Conservation (phyloP, 805 yeast genomes). For the Saccharomycopsis schoenii region DNA sequence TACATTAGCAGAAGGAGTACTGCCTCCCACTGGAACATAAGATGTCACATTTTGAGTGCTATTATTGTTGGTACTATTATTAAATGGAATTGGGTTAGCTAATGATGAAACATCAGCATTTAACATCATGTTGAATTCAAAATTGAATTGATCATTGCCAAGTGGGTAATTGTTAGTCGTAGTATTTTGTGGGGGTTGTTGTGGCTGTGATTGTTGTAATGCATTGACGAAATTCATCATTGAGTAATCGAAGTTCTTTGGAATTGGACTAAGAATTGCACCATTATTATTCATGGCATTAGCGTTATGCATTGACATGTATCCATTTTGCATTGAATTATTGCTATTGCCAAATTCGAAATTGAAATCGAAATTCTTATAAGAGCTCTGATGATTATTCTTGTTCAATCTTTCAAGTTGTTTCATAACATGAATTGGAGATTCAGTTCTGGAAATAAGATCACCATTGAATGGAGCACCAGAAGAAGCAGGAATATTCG, state of each 20-base stretch:
- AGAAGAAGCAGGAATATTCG: neutral
- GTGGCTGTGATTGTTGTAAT: neutral
- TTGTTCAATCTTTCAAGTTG: neutral
- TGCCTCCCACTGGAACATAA: neutral
- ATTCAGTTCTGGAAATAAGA: slow-evolving; percentile 15
- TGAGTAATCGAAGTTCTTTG: neutral
- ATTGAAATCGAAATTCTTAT: neutral
- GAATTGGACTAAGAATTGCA: neutral
- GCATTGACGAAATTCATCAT: neutral
- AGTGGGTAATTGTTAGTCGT: neutral
- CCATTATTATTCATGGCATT: neutral
- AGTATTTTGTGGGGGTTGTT: neutral
- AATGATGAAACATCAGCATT: neutral
- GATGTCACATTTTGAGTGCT: neutral
- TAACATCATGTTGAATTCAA: neutral
- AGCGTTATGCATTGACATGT: neutral
- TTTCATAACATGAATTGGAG: slow-evolving; percentile 15
- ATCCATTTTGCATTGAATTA: neutral
- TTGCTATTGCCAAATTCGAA: neutral
- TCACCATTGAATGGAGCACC: slow-evolving; percentile 10
- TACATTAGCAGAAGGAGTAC: neutral
- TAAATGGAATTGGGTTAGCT: neutral
- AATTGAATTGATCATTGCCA: neutral
- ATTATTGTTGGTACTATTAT: neutral
- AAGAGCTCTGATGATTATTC: neutral